Conservation (phyloP, 306 rosid species). For the Cyclanthera cordifolia region DNA sequence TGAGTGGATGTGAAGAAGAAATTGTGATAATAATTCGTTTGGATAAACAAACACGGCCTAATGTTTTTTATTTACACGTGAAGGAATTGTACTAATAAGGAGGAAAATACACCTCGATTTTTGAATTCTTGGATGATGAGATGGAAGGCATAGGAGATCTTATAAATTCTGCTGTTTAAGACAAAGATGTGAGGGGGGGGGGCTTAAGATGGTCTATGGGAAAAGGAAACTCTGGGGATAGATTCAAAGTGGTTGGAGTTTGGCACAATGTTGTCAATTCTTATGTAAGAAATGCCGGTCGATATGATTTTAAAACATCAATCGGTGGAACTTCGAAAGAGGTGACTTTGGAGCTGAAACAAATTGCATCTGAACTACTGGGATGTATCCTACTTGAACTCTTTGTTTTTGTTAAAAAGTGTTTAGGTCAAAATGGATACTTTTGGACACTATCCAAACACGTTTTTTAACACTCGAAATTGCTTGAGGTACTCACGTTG, state of each 20-base stretch:
- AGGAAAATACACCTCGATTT: not conserved
- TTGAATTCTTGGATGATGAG: slow-evolving; percentile 39
- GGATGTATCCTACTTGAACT: slow-evolving; percentile 6
- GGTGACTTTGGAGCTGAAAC: slow-evolving; percentile 25
- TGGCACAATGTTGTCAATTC: slow-evolving; percentile 26
- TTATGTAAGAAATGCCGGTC: slow-evolving; percentile 31
- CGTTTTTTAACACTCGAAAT: no score
- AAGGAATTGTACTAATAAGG: not conserved
- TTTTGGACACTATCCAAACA: no score
- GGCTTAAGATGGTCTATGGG: slow-evolving; percentile 56
- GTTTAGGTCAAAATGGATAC: no score
- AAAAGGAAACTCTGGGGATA: slow-evolving; percentile 26
- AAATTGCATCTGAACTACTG: slow-evolving; percentile 21
- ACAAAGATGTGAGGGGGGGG: slow-evolving; percentile 47
- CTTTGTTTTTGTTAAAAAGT: no score
- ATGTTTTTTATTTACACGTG: not conserved
- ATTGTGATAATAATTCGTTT: no score
- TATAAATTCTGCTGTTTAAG: slow-evolving; percentile 33
- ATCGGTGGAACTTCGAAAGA: slow-evolving; percentile 35
- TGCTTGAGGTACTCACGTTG: no score
- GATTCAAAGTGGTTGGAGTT: slow-evolving; percentile 30
- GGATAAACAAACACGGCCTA: no score
- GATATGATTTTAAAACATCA: slow-evolving; percentile 30
- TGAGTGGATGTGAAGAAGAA: no score
- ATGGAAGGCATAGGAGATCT: slow-evolving; percentile 28